Base-by-base conservation (phyloP, 73 alveolate genomes). In the Uronychia setigera region DNA sequence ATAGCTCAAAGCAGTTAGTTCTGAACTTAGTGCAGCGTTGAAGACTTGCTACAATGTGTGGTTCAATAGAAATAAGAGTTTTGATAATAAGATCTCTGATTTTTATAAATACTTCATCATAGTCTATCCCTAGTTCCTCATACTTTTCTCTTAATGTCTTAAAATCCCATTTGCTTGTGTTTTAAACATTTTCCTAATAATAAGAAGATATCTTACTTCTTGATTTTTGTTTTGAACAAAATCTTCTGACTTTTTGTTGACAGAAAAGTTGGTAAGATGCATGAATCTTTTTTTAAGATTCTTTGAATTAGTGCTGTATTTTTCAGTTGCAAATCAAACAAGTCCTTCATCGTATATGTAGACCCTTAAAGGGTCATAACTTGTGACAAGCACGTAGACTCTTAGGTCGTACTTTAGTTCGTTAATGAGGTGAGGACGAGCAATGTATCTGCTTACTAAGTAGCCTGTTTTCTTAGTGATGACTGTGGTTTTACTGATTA, bases 341-440 rank as follows among this genome's bases (percentile, higher is more conserved):
- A 98, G 92, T 25, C 99, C 99, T 84, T 98, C 99, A 46, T 98
- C 97, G 87, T 93, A 98, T 84, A 98, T 91, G 85, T 94, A 98
- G 32, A 98, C 93, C 84, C 98, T 92, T 57, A 98, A 92, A 1
- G 99, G 99, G 80, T 94, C 99, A 89, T 91, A 97, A 78, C 99
- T 92, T 5, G 99, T 96, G 14, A 97, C 98, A 58, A 94, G 85
- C 31, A 97, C 98, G 82, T 97, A 97, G 58, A 96, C 87, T 82
- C 99, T 93, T 29, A 98, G 84, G 91, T 98, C 99, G 74, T 96
- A 97, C 87, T 97, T 97, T 82, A 82, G 92, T 34, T 98, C 98
- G 59, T 97, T 94, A n/a, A 97, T 84, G 33, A 96, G 80, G 85
- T 98, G 99, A 79, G 99, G 99, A 80, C 97, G 92, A n/a, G 90